Conservation (phyloP, 495 filamentous ascomycete species). For the Neurospora intermedia region DNA sequence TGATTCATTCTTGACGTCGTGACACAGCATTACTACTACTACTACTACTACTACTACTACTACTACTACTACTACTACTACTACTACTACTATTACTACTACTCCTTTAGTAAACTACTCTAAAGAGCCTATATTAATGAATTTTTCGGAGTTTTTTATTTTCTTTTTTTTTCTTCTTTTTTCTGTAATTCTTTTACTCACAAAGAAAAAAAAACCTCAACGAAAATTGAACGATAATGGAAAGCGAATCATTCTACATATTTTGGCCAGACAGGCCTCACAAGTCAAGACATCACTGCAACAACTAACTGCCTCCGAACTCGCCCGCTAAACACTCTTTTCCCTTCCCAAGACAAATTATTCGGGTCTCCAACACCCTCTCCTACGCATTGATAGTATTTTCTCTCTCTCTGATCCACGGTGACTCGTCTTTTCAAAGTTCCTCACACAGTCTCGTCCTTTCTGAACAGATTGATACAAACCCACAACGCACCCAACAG, state of each 20-base stretch:
- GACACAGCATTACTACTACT: too few species aligned
- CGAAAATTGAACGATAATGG: too few species aligned
- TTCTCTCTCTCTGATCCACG: neutral
- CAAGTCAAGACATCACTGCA: neutral
- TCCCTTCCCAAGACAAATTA: neutral
- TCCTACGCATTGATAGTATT: neutral
- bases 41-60: too few species aligned
- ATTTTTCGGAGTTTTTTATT: too few species aligned
- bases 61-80: too few species aligned
- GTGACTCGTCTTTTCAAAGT: neutral
- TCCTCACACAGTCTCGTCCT: neutral
- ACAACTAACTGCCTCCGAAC: neutral
- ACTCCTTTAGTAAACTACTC: too few species aligned
- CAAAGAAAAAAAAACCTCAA: too few species aligned
- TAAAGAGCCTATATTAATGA: too few species aligned
- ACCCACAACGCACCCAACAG: neutral
- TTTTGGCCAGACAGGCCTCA: neutral
- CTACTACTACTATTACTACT: too few species aligned
- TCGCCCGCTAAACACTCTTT: neutral
- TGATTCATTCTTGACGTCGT: too few species aligned
- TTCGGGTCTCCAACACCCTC: neutral
- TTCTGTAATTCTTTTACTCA: too few species aligned
- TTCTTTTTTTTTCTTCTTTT: too few species aligned
- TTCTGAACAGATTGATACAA: neutral
- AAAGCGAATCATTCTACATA: neutral